These are phyloP conservation scores for Candolleomyces efflorescens DNA, from an alignment of 768 basidiomycete species.

Conservation along the genomic window DNA sequence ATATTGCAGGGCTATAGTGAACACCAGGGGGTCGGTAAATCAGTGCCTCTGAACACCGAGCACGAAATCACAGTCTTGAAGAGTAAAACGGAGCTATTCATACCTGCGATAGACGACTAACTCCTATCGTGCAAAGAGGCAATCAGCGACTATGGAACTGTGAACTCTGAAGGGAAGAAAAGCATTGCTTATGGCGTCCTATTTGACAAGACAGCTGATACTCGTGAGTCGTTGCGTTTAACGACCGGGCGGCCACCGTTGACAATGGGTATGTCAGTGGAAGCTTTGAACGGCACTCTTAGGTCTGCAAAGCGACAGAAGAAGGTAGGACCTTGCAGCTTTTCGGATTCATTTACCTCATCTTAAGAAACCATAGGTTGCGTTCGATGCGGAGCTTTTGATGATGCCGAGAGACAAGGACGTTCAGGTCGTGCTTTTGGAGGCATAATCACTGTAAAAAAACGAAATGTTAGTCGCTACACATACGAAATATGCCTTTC, in stretches of 20 bases:
- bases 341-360: neutral
- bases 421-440: constrained; percentile 36
- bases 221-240: constrained; percentile 37
- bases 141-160: constrained; percentile 38
- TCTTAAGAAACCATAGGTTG: constrained; percentile 25
- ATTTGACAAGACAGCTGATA: constrained; percentile 45
- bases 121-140: constrained; percentile 26
- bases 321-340: constrained; percentile 25
- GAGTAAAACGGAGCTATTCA: constrained; percentile 16
- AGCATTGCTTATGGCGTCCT: constrained; percentile 38
- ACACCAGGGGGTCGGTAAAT: too few species aligned
- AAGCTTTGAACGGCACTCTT: constrained; percentile 46
- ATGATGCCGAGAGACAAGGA: constrained; percentile 51
- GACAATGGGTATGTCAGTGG: constrained; percentile 25
- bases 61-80: constrained; percentile 34
- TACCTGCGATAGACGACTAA: neutral
- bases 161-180: constrained; percentile 33
- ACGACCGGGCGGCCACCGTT: too few species aligned
- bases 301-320: constrained; percentile 43
- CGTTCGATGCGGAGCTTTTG: constrained; percentile 41
- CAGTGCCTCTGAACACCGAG: constrained; percentile 22
- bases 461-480: neutral
- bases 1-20: too few species aligned
- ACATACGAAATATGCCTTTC: neutral
- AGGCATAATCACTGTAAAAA: constrained; percentile 4